These are phyloP conservation scores for Kurtzmaniella quercitrusa DNA, from an alignment of 1,139 yeast species.

Conservation along the genomic window DNA sequence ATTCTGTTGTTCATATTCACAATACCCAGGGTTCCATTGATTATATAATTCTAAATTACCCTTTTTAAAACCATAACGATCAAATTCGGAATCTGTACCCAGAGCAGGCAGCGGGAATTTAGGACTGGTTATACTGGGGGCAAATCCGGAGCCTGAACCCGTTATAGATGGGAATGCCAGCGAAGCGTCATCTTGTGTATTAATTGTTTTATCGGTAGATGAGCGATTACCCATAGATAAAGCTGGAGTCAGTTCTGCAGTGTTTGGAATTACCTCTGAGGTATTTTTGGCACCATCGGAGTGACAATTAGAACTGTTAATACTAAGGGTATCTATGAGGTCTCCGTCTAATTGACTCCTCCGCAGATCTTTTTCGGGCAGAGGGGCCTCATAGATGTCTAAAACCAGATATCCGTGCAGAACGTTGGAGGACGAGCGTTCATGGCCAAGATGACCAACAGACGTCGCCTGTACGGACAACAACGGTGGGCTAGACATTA, in stretches of 20 bases:
- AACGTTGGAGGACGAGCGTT: background rate
- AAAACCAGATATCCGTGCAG: constrained; percentile 27
- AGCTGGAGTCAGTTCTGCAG: background rate
- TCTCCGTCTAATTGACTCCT: background rate
- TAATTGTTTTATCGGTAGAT: background rate
- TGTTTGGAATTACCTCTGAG: background rate
- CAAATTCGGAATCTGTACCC: constrained; percentile 41
- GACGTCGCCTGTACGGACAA: background rate
- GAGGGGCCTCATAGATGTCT: constrained; percentile 24
- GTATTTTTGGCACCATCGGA: background rate
- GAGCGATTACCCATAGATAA: background rate
- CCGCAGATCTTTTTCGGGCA: constrained; percentile 1
- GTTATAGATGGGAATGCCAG: background rate
- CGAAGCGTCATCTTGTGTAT: background rate
- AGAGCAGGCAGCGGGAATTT: background rate
- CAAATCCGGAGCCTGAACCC: background rate
- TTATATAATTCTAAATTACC: constrained; percentile 55
- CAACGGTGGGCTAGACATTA: background rate
- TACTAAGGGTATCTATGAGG: background rate
- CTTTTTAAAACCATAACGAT: constrained; percentile 84
- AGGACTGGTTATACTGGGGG: background rate
- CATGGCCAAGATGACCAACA: background rate
- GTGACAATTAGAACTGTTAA: background rate
- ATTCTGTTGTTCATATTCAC: constrained; percentile 58
- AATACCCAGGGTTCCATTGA: constrained; percentile 67